Conservation (phyloP, 1,139 yeast genomes). For the Scheffersomyces quercinus region DNA sequence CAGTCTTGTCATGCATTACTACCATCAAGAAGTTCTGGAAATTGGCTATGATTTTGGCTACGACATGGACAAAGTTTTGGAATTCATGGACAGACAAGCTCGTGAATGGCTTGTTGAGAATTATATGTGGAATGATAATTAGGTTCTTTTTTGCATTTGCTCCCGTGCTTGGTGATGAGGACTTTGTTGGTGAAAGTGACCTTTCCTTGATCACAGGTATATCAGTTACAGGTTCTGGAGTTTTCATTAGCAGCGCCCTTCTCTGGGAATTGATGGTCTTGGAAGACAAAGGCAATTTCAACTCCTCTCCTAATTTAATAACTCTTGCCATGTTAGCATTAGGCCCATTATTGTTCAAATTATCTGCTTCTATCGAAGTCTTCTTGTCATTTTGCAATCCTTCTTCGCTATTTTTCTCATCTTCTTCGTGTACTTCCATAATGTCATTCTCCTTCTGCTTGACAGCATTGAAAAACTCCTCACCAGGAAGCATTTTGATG, state of each 20-base stretch:
- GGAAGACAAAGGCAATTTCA: conserved; percentile 43
- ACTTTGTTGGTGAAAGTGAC: conserved; percentile 1
- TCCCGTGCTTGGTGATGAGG: not conserved
- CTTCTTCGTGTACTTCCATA: conserved; percentile 20
- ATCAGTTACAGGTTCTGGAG: conserved; percentile 1
- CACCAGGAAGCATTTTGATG: conserved; percentile 30
- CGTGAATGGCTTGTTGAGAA: conserved; percentile 43
- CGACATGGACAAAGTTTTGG: conserved; percentile 34
- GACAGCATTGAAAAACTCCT: conserved; percentile 36
- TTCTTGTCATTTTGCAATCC: conserved; percentile 6
- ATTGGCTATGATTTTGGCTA: conserved; percentile 40
- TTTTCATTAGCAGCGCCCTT: conserved; percentile 16
- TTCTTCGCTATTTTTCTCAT: conserved; percentile 14
- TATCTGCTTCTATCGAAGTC: conserved; percentile 2
- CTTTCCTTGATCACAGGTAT: conserved; percentile 3
- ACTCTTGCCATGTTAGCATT: conserved; percentile 25
- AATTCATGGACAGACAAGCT: conserved; percentile 42
- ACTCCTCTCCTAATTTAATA: conserved; percentile 37
- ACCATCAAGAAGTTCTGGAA: conserved; percentile 31
- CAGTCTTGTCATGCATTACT: not conserved
- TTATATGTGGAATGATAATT: conserved; percentile 45
- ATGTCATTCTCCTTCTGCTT: conserved; percentile 34
- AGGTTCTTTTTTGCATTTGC: conserved; percentile 20
- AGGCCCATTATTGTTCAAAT: not conserved
- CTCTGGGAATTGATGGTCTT: conserved; percentile 42